Conservation (phyloP, 179 eudicot species). For the Nepenthes alata region DNA sequence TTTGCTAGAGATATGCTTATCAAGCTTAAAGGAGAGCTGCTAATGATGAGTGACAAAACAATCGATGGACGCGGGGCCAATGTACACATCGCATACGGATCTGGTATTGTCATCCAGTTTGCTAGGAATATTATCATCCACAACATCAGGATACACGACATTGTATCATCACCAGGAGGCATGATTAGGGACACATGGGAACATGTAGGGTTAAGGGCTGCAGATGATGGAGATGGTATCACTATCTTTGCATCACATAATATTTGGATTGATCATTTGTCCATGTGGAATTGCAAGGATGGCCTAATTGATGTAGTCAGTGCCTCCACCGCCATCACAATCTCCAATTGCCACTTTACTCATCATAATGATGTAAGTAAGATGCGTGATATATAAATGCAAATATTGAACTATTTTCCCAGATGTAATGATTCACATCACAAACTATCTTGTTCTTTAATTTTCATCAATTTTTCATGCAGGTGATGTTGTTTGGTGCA, state of each 20-base stretch:
- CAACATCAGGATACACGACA: conserved; percentile 45
- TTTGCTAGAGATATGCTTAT: conserved; percentile 46
- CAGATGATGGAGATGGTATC: conserved; percentile 68
- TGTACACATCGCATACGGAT: conserved; percentile 56
- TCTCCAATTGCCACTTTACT: conserved; percentile 71
- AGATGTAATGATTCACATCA: too few species aligned
- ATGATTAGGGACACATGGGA: conserved; percentile 32
- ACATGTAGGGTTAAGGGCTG: conserved; percentile 44
- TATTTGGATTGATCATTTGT: conserved; percentile 83
- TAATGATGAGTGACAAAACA: conserved; percentile 63
- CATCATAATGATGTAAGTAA: conserved; percentile 53
- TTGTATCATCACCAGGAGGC: conserved; percentile 28
- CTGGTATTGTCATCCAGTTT: conserved; percentile 59
- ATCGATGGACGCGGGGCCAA: conserved; percentile 69
- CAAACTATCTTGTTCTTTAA: too few species aligned
- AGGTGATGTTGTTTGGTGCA: conserved; percentile 75
- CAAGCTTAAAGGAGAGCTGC: conserved; percentile 39
- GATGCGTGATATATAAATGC: too few species aligned
- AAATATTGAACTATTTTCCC: too few species aligned
- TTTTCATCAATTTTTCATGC: not conserved
- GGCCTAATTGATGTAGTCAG: conserved; percentile 61
- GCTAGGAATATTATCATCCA: conserved; percentile 67
- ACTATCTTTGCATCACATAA: conserved; percentile 39
- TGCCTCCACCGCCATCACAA: conserved; percentile 60
- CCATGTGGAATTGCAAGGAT: conserved; percentile 45